Evolutionary conservation across 257 asterid genomes (phyloP), one percentile per base, ranked within the genome.

Genomic region (Thymus mandschuricus): DNA sequence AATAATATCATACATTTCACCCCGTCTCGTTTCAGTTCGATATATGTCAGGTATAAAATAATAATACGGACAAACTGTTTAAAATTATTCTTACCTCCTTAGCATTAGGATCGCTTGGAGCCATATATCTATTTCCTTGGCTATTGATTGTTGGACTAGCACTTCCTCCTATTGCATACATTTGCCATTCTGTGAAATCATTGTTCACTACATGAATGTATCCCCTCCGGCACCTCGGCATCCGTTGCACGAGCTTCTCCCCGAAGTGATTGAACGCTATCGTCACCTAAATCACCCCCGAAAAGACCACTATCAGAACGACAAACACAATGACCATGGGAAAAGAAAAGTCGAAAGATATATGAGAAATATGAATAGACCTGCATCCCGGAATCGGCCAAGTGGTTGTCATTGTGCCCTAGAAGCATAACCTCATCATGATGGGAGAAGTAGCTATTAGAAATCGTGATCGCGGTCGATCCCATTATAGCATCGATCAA

Each of bases 401-500:
- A 61, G 81, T 84, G 80, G 0, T 34, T 70, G 41, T 91, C 97
- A 44, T 86, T 67, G 64, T 91, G 97, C 1, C 97, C 97, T 8
- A 91, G 82, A n/a, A 91, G 57, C 96, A 91, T 91, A 33, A 91
- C 97, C 82, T 91, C 91, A 34, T 91, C 81, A 8, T 91, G 97
- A 74, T 89, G 88, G 0, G 91, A 69, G 31, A 91, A 91, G 41
- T 83, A 86, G 81, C 79, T 91, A 59, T 91, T 91, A 0, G 97
- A 89, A 11, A 91, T 87, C 21, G 97, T 91, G 7, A 91, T 88
- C 1, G 92, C 96, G 0, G 97, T 91, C 15, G 97, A 91, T 43
- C 92, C 97, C 92, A 88, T 78, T 8, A 86, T 91, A 9, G 90
- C 96, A 68, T 91, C 97, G 1, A 91, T 81, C 68, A 91, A 65